phyloP scores from a whole-genome alignment of 2,329 filamentous ascomycete genomes.

The Aspergillus fijiensis region DNA sequence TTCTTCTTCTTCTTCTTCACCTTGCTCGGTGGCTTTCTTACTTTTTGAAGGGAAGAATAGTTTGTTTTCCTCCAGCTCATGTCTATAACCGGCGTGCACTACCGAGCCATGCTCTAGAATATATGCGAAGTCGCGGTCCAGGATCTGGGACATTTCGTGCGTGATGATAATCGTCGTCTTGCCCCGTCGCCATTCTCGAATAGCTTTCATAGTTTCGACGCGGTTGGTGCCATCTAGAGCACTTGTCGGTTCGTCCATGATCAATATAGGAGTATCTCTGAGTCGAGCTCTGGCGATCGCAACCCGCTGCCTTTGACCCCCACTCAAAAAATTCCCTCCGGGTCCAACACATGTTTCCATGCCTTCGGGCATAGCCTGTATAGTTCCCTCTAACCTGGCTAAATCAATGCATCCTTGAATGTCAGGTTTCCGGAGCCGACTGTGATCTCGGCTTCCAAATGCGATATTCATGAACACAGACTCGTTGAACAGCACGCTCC shows the following conservation, averaged over 20 bases:
- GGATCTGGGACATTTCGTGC: constrained; percentile 79
- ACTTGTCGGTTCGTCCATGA: constrained; percentile 87
- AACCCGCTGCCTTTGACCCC: constrained; percentile 80
- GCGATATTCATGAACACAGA: constrained; percentile 76
- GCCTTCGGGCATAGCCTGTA: constrained; percentile 66
- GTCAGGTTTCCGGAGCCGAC: constrained; percentile 52
- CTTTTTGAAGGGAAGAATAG: constrained; percentile 18
- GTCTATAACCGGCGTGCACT: constrained; percentile 66
- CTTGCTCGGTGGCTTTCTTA: neutral
- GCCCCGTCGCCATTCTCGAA: constrained; percentile 71
- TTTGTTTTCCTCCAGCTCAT: constrained; percentile 48
- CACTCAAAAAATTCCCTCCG: constrained; percentile 71
- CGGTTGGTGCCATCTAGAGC: constrained; percentile 75
- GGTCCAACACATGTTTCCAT: constrained; percentile 70
- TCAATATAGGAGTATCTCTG: constrained; percentile 73
- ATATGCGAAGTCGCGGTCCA: constrained; percentile 72
- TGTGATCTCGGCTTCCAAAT: constrained; percentile 60
- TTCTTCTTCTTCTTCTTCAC: neutral
- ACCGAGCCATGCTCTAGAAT: constrained; percentile 70
- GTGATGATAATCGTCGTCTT: constrained; percentile 94
- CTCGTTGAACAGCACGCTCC: constrained; percentile 77
- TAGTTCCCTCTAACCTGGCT: constrained; percentile 67
- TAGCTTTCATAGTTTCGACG: constrained; percentile 67
- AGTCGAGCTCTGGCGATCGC: constrained; percentile 76
- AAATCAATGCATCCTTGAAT: constrained; percentile 64